A percentile compares a stretch with the other conserved stretches of the same genome.
phyloP scores from a whole-genome alignment of 306 rosid species.

The cucumber (Cucumis sativus) region Cucumber_9930_V3 NC_026660.2:6641501-6642000 shows the following conservation, averaged over 20 bases:
- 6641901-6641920: not conserved
- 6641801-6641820: slow-evolving; percentile 3
- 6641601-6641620: not conserved
- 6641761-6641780: not conserved
- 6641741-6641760: not conserved
- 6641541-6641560: not conserved
- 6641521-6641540: not conserved
- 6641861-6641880: slow-evolving; percentile 3
- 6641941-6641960: slow-evolving; percentile 48
- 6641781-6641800: not conserved
- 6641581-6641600: not conserved
- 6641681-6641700: not conserved
- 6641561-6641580: not conserved
- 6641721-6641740: not conserved
- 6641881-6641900: slow-evolving; percentile 12
- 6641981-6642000: slow-evolving; percentile 69
- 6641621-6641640: not conserved
- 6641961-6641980: slow-evolving; percentile 60
- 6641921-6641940: slow-evolving; percentile 13
- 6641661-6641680: not conserved
- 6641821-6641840: slow-evolving; percentile 40
- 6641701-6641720: not conserved
- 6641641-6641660: not conserved
- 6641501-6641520: not conserved
- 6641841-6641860: slow-evolving; percentile 5